phyloP scores from a whole-genome alignment of 2,329 filamentous ascomycete genomes.

The Exophiala aquamarina region DNA sequence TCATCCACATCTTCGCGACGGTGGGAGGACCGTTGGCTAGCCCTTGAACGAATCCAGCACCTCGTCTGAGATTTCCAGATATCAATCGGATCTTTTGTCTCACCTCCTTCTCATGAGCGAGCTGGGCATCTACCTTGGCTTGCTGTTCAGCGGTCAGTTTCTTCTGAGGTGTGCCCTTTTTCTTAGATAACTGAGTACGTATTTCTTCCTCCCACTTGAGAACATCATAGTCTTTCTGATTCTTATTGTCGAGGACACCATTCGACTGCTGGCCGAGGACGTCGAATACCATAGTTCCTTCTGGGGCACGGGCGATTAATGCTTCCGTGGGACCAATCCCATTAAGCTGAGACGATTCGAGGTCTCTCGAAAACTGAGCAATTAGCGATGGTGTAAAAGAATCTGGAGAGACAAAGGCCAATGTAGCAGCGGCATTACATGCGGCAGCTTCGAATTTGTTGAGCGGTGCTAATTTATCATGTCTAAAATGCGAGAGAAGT shows the following conservation, averaged over 20 bases:
- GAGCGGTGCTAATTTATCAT: constrained; percentile 30
- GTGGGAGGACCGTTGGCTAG: constrained; percentile 87
- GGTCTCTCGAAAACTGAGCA: constrained; percentile 69
- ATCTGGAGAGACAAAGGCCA: constrained; percentile 91
- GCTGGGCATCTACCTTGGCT: constrained; percentile 84
- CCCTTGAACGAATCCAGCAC: constrained; percentile 80
- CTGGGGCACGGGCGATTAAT: constrained; percentile 87
- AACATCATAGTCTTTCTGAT: constrained; percentile 90
- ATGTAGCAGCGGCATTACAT: constrained; percentile 80
- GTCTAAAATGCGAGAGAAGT: constrained; percentile 22
- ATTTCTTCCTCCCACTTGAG: constrained; percentile 97
- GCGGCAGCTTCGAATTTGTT: constrained; percentile 65
- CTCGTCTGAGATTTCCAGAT: constrained; percentile 72
- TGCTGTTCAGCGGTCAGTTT: constrained; percentile 89
- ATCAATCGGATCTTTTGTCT: constrained; percentile 68
- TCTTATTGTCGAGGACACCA: constrained; percentile 74
- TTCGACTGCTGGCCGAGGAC: constrained; percentile 81
- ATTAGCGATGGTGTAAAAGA: constrained; percentile 74
- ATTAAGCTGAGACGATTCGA: constrained; percentile 68
- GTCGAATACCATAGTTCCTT: constrained; percentile 85
- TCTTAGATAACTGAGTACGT: constrained; percentile 80
- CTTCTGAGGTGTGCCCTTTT: constrained; percentile 80
- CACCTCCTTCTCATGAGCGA: constrained; percentile 82
- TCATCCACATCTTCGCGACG: constrained; percentile 85
- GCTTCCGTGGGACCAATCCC: constrained; percentile 82